These are phyloP conservation scores for Cocos nucifera DNA, from an alignment of 176 grass and related monocot species.

Conservation along the genomic window DNA sequence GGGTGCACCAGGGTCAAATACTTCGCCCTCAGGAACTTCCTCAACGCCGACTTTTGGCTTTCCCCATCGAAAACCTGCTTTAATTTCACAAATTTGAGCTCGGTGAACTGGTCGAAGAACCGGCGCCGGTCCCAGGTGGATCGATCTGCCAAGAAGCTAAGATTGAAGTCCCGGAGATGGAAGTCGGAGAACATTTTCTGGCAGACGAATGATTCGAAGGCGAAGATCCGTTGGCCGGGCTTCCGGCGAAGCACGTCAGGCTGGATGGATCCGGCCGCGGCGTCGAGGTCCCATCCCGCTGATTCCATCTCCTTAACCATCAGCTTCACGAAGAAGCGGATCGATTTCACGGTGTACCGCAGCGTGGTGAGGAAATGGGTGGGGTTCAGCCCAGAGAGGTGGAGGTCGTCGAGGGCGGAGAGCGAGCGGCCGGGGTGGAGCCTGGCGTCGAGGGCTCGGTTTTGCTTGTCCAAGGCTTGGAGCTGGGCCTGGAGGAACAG, in stretches of 20 bases:
- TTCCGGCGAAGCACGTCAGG: slow-evolving; percentile 16
- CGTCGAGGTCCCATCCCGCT: slow-evolving; percentile 52
- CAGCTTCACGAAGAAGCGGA: slow-evolving; percentile 40
- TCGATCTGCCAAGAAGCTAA: slow-evolving; percentile 23
- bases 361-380: slow-evolving; percentile 67
- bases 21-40: slow-evolving; percentile 39
- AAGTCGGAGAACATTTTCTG: slow-evolving; percentile 60
- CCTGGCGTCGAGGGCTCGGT: slow-evolving; percentile 28
- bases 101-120: slow-evolving; percentile 68
- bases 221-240: slow-evolving; percentile 30
- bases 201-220: slow-evolving; percentile 59
- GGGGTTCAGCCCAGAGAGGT: slow-evolving; percentile 61
- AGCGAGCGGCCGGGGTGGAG: slow-evolving; percentile 34
- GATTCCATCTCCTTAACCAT: slow-evolving; percentile 46
- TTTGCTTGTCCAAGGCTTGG: slow-evolving; percentile 12
- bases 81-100: slow-evolving; percentile 19
- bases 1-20: slow-evolving; percentile 53
- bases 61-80: neutral
- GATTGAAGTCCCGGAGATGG: slow-evolving; percentile 33
- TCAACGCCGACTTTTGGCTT: slow-evolving; percentile 8
- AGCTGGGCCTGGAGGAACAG: slow-evolving; percentile 15
- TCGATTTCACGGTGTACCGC: slow-evolving; percentile 29
- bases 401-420: slow-evolving; percentile 48
- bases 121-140: slow-evolving; percentile 22
- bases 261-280: slow-evolving; percentile 42